phyloP scores from a whole-genome alignment of 1,284 basidiomycete species.

The Leccinum fallax region DNA sequence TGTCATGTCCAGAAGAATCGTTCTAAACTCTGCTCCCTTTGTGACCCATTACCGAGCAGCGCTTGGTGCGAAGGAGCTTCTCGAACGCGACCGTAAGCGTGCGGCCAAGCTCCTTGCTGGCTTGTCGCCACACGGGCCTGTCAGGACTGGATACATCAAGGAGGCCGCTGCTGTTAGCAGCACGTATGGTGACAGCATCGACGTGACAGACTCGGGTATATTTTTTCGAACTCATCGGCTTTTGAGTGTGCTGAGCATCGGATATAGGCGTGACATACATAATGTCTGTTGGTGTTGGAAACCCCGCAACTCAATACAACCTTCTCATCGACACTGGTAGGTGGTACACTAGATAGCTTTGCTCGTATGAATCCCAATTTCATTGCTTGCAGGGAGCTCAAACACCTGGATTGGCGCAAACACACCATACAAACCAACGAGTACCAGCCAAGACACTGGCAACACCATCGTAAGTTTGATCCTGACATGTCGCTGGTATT shows the following conservation, averaged over 20 bases:
- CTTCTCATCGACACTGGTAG: slow-evolving; percentile 60
- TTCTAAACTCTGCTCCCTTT: slow-evolving; percentile 46
- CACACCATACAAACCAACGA: slow-evolving; percentile 40
- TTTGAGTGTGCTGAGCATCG: slow-evolving; percentile 12
- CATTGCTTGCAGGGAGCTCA: slow-evolving; percentile 32
- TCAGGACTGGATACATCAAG: neutral
- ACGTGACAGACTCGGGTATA: slow-evolving; percentile 57
- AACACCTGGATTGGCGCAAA: slow-evolving; percentile 58
- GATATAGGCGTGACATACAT: slow-evolving; percentile 48
- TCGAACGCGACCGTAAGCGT: slow-evolving; percentile 54
- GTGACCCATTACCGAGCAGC: slow-evolving; percentile 39
- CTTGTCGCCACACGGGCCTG: slow-evolving; percentile 53
- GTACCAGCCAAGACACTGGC: slow-evolving; percentile 39
- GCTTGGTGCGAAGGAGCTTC: slow-evolving; percentile 47
- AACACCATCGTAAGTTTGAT: slow-evolving; percentile 36
- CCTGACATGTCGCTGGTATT: neutral
- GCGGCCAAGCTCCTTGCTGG: slow-evolving; percentile 55
- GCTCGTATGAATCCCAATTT: slow-evolving; percentile 8
- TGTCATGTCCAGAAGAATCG: slow-evolving; percentile 26
- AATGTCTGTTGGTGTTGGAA: slow-evolving; percentile 49
- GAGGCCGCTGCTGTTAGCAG: neutral
- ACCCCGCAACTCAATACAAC: slow-evolving; percentile 43
- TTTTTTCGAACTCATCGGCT: slow-evolving; percentile 6
- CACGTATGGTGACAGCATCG: slow-evolving; percentile 39
- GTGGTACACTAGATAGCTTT: slow-evolving; percentile 9